These are phyloP conservation scores for Amanita jacksonii DNA, from an alignment of 768 basidiomycete species.

Conservation along the genomic window DNA sequence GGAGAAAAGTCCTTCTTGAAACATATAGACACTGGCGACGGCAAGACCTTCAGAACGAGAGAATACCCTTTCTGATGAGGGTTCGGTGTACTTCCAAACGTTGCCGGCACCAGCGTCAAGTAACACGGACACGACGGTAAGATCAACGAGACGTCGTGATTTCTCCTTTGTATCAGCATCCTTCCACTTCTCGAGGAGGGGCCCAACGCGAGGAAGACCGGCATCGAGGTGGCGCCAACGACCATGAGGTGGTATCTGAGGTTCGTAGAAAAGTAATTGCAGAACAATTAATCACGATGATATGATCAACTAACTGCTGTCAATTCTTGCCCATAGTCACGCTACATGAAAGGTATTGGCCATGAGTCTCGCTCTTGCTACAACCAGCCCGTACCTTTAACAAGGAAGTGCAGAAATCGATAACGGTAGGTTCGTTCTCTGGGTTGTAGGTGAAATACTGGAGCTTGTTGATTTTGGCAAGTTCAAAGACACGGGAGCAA, in stretches of 20 bases:
- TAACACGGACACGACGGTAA: constrained; percentile 85
- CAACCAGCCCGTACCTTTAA: constrained; percentile 51
- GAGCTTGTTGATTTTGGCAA: constrained; percentile 66
- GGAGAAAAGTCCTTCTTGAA: constrained; percentile 74
- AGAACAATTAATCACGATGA: background rate
- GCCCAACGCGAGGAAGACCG: constrained; percentile 51
- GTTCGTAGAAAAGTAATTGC: background rate
- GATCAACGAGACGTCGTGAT: constrained; percentile 72
- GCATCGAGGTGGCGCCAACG: constrained; percentile 86
- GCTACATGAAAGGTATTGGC: constrained; percentile 23
- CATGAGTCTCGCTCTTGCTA: background rate
- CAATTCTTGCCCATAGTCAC: constrained; percentile 72
- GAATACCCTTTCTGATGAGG: constrained; percentile 41
- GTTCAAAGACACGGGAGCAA: constrained; percentile 67
- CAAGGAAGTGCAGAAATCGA: constrained; percentile 64
- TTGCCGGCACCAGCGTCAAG: constrained; percentile 93
- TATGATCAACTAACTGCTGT: constrained; percentile 35
- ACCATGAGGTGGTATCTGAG: constrained; percentile 77
- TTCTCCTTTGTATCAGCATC: constrained; percentile 45
- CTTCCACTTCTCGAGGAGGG: constrained; percentile 51
- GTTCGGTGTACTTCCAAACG: constrained; percentile 68
- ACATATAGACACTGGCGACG: constrained; percentile 89
- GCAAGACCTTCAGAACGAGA: constrained; percentile 75
- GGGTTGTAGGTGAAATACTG: constrained; percentile 84
- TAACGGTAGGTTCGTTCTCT: constrained; percentile 59